Evolutionary conservation across 495 filamentous ascomycete genomes (phyloP).

Genomic region (Lepraria neglecta): DNA sequence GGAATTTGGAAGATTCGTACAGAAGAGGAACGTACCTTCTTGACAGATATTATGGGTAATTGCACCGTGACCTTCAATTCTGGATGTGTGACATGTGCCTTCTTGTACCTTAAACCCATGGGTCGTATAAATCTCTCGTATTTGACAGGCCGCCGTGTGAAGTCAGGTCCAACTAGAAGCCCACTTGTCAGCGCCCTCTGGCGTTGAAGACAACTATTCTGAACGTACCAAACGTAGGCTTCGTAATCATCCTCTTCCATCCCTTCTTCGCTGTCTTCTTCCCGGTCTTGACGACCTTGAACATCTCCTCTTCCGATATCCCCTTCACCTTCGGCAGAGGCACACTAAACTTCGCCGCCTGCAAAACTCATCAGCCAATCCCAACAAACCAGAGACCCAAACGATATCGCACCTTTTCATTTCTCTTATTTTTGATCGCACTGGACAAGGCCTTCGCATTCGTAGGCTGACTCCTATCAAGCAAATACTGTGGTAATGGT

Average conservation of each 20-base stretch:
- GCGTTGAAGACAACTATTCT: not conserved
- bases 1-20: not conserved
- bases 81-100: conserved; percentile 78
- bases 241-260: conserved; percentile 90
- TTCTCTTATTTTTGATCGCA: conserved; percentile 82
- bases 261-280: conserved; percentile 66
- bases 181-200: not conserved
- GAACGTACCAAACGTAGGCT: conserved; percentile 59
- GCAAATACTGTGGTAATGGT: conserved; percentile 78
- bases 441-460: conserved; percentile 82
- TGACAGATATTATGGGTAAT: conserved; percentile 85
- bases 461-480: conserved; percentile 78
- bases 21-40: conserved; percentile 52
- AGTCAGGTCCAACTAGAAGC: conserved; percentile 52
- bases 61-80: conserved; percentile 86
- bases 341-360: conserved; percentile 92
- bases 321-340: conserved; percentile 91
- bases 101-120: conserved; percentile 68
- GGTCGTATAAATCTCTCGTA: conserved; percentile 72
- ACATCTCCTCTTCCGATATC: conserved; percentile 96
- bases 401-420: conserved; percentile 48
- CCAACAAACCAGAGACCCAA: too few relatives aligned
- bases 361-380: not conserved
- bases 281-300: conserved; percentile 95
- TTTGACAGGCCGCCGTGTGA: conserved; percentile 88